Base-by-base conservation (phyloP, 2,329 filamentous ascomycete genomes). In the Elsinoe batatas region DNA sequence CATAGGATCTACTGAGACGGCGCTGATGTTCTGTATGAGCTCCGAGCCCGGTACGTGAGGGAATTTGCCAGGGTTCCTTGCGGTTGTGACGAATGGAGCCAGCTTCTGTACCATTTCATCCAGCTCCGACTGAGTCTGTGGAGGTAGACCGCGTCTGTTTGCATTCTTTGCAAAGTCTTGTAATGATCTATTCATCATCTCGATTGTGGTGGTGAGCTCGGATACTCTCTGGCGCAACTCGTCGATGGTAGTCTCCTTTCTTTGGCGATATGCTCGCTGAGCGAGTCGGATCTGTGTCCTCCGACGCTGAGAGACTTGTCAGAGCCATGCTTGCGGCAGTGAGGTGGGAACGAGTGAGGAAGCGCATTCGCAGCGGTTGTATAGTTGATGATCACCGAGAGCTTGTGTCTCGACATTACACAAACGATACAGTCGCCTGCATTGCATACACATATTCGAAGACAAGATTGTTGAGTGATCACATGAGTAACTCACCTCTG, bases 251-350 rank as follows among this genome's bases (percentile, higher is more conserved):
- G 79, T 84, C 65, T 95, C 90, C 70, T 95, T 95, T 53, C 90
- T 83, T 64, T 86, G 82, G 13, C 90, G 82, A 65, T 95, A 95
- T 0, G 88, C 88, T 61, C 89, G 77, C 68, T 95, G 90, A 1
- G 90, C 90, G 55, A 91, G 79, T 20, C 90, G 83, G 60, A 95
- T 93, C 67, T 95, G 90, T 4, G 88, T 91, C 55, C 90, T 81
- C 53, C 90, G 85, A 59, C 88, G 84, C 86, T 87, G 61, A 18
- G 17, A 17, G 33, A 42, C 5, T 47, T 40, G 18, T 35, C 33
- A n/a, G 56, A 49, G 20, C 46, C 17, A 15, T 56, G 38, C 53
- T 22, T 35, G 36, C 36, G 11, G 1, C 5, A 10, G 36, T 18
- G 36, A 38, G 53, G 43, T 42, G 56, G 53, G 42, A 60, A 51